Evolutionary conservation across 805 yeast genomes (phyloP).

Genomic region (Candida gorgasii): DNA sequence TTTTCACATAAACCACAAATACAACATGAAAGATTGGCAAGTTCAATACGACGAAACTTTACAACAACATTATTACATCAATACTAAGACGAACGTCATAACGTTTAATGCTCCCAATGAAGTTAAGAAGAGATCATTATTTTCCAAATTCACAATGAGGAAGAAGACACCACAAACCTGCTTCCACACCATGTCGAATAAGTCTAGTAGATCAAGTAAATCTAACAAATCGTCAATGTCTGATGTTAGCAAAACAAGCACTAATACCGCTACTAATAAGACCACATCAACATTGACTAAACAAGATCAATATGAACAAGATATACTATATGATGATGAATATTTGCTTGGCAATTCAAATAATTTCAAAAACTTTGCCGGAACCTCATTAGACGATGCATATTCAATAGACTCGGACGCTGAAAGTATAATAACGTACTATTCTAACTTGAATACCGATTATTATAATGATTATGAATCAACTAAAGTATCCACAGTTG

Average conservation of each 20-base stretch:
- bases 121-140: conserved; percentile 24
- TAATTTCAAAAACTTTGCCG: conserved; percentile 25
- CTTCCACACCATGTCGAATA: conserved; percentile 6
- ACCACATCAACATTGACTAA: not conserved
- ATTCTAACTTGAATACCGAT: conserved; percentile 17
- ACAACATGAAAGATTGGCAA: conserved; percentile 17
- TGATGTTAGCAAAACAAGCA: not conserved
- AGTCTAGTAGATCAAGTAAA: conserved; percentile 3
- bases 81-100: conserved; percentile 31
- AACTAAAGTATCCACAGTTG: not conserved
- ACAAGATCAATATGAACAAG: not conserved
- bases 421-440: conserved; percentile 24
- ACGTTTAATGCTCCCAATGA: conserved; percentile 49
- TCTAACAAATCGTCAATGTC: not conserved
- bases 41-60: conserved; percentile 36
- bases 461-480: conserved; percentile 13
- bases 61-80: conserved; percentile 43
- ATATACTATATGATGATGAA: conserved; percentile 26
- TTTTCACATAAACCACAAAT: not conserved
- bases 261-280: not conserved
- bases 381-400: conserved; percentile 19
- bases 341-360: conserved; percentile 25
- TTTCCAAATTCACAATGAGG: conserved; percentile 11
- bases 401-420: conserved; percentile 21
- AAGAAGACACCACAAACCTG: conserved; percentile 7